Conservation (phyloP, 2,329 filamentous ascomycete species). For the Colletotrichum tanaceti region DNA sequence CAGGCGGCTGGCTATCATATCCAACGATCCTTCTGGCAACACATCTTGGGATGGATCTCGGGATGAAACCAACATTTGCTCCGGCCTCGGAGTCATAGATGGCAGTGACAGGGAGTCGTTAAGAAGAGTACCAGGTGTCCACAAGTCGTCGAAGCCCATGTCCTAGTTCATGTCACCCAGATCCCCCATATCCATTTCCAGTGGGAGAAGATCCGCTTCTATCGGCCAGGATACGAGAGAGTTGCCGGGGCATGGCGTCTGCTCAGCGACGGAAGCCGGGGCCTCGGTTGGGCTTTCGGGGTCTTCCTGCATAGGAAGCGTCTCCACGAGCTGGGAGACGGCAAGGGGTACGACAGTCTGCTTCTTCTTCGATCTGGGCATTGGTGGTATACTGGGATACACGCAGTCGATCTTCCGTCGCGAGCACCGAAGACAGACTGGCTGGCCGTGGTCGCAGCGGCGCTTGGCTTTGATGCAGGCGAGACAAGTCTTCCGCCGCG, state of each 20-base stretch:
- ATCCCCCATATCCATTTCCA: neutral
- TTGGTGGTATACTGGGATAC: slow-evolving; percentile 50
- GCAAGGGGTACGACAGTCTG: too few species aligned
- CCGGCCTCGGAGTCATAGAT: slow-evolving; percentile 41
- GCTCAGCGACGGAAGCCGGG: neutral
- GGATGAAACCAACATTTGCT: slow-evolving; percentile 18
- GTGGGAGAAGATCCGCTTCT: slow-evolving; percentile 3
- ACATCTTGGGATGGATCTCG: neutral
- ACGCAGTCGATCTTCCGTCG: slow-evolving; percentile 60
- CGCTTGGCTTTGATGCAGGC: slow-evolving; percentile 69
- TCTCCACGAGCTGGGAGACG: neutral
- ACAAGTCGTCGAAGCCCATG: slow-evolving; percentile 17
- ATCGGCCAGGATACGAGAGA: slow-evolving; percentile 20
- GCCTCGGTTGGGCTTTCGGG: neutral
- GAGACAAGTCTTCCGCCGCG: slow-evolving; percentile 66
- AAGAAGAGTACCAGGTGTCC: slow-evolving; percentile 25
- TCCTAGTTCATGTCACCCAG: slow-evolving; percentile 11
- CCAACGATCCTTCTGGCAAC: slow-evolving; percentile 42
- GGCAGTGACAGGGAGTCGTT: slow-evolving; percentile 31
- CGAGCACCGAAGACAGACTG: slow-evolving; percentile 64
- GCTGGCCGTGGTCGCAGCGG: slow-evolving; percentile 64
- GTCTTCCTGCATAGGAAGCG: neutral
- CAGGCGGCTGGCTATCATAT: slow-evolving; percentile 50
- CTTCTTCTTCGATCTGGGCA: neutral
- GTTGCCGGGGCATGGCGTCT: neutral